Base-by-base conservation (phyloP, 2,329 filamentous ascomycete genomes). In the Sarocladiaceae sp. region DNA sequence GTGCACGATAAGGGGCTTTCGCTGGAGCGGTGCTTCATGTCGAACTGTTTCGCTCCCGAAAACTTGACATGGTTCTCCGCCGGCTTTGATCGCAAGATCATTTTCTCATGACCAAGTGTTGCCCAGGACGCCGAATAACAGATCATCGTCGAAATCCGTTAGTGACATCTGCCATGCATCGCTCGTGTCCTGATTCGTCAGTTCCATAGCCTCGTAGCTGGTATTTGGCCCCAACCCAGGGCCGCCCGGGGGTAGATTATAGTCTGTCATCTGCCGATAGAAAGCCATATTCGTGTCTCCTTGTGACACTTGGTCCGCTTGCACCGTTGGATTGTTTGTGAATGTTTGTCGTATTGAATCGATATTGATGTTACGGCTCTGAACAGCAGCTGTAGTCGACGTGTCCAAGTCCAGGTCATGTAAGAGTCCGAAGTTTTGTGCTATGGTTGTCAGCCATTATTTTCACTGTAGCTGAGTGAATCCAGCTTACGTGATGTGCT, bases 341-440 rank as follows among this genome's bases (percentile, higher is more conserved):
- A 46, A 29, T 5, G 40, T 18, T 18, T 46, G 22, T 15, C 23
- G 20, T 7, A 46, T 46, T 17, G 40, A 17, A 18, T 46, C 40
- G n/a, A 46, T 46, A 25, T 46, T 18, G 23, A 46, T 46, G 40
- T 46, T 46, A 4, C 40, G 40, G 23, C 29, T 29, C 6, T 46
- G 25, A 28, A 46, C 17, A 10, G 40, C 40, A 15, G 22, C 23
- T 17, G 18, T 46, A 18, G 5, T 46, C 4, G 40, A 46, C n/a
- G 40, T 17, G 13, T 7, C 40, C n/a, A 46, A 46, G 40, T 46
- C 40, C 11, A 25, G 23, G n/a, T n/a, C 18, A n/a, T 22, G 40
- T 46, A 46, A 29, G 7, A 46, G 26, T 7, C 17, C 40, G 13
- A n/a, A 18, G 7, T 18, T 8, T 46, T 28, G 40, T 28, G 40